Conservation (phyloP, 2,329 filamentous ascomycete species). For the Sporothrix variecibatus region DNA sequence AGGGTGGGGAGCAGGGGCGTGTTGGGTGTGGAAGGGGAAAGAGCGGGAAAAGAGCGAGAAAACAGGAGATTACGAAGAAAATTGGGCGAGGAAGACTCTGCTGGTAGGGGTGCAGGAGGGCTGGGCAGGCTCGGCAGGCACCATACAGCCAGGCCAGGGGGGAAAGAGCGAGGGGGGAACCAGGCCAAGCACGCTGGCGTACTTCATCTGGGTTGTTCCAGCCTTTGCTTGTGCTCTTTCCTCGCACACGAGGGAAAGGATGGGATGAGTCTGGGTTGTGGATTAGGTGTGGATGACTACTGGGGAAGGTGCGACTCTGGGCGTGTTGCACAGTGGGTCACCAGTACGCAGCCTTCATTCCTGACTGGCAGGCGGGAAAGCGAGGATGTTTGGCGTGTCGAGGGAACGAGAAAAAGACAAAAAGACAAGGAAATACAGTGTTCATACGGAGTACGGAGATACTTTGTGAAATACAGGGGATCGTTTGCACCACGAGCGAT, state of each 20-base stretch:
- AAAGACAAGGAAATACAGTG: constrained; percentile 6
- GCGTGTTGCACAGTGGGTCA: constrained; percentile 20
- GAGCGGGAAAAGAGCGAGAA: constrained; percentile 21
- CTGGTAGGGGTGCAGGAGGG: constrained; percentile 14
- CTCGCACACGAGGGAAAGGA: constrained; percentile 8
- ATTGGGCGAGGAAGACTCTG: constrained; percentile 14
- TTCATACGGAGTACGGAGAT: constrained; percentile 11
- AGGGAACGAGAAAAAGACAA: background rate
- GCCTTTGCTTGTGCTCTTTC: background rate
- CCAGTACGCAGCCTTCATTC: constrained; percentile 14
- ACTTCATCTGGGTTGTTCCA: background rate
- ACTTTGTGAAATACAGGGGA: constrained; percentile 12
- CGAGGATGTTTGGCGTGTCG: background rate
- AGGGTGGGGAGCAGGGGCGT: constrained; percentile 18
- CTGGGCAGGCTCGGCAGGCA: constrained; percentile 6
- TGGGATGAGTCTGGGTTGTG: constrained; percentile 16
- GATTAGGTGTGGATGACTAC: constrained; percentile 23
- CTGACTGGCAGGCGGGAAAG: constrained; percentile 18
- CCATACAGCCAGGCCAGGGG: constrained; percentile 8
- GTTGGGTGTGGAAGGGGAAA: constrained; percentile 7
- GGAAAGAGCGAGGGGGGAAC: background rate
- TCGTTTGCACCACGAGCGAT: background rate
- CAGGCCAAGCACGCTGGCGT: background rate
- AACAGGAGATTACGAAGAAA: constrained; percentile 23
- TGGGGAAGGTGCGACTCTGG: constrained; percentile 26